phyloP scores from a whole-genome alignment of 345 rosid genomes.

The Geranium brycei region DNA sequence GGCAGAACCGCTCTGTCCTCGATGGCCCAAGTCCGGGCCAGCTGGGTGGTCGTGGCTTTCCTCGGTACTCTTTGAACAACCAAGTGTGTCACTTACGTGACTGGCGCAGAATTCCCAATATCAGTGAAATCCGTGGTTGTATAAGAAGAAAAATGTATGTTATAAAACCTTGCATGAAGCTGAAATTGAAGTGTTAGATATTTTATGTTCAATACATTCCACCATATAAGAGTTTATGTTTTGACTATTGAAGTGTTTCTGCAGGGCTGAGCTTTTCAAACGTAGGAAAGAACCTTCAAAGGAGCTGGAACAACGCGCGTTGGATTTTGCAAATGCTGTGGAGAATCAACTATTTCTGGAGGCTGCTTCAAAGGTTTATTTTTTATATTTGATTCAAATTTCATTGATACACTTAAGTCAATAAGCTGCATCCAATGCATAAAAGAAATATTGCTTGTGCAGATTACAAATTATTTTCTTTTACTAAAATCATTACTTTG shows the following conservation, averaged over 20 bases:
- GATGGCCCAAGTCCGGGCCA: too few relatives aligned
- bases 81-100: background rate
- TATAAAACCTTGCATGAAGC: background rate
- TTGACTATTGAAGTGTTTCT: background rate
- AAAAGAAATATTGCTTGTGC: constrained; percentile 2
- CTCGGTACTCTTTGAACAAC: too few relatives aligned
- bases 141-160: constrained; percentile 9
- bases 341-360: constrained; percentile 9
- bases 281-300: too few relatives aligned
- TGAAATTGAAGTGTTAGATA: background rate
- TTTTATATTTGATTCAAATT: background rate
- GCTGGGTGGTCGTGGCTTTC: too few relatives aligned
- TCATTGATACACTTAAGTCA: background rate
- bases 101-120: constrained; percentile 5
- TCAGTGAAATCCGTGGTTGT: constrained; percentile 4
- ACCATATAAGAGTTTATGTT: background rate
- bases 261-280: background rate
- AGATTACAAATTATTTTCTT: background rate
- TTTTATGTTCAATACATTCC: background rate
- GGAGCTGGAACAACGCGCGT: background rate
- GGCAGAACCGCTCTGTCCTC: too few relatives aligned
- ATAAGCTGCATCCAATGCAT: background rate
- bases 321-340: background rate
- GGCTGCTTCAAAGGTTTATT: constrained; percentile 8
- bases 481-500: background rate